A percentile compares a stretch with the other conserved stretches of the same genome.
Evolutionary conservation across 768 basidiomycete genomes (phyloP).

Genomic region (Phaeolepiota aurea): DNA sequence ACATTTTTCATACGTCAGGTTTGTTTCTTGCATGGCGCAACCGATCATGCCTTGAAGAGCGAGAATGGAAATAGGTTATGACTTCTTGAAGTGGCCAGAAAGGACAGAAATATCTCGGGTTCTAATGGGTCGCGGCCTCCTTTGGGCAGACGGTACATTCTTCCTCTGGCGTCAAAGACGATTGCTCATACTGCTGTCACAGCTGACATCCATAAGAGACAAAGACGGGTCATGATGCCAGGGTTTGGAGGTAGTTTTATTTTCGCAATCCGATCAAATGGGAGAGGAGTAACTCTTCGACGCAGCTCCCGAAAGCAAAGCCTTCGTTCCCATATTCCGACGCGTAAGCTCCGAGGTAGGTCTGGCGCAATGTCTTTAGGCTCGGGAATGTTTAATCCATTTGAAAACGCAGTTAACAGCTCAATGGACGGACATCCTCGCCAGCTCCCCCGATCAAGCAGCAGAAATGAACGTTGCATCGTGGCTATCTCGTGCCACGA

Average conservation of each 20-base stretch:
- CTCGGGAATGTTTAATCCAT: no score
- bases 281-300: no score
- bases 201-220: conserved; percentile 43
- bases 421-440: conserved; percentile 45
- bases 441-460: conserved; percentile 28
- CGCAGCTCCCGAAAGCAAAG: conserved; percentile 37
- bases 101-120: conserved; percentile 40
- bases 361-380: no score
- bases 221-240: conserved; percentile 45
- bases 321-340: conserved; percentile 41
- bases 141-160: conserved; percentile 43
- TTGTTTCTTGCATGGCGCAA: conserved; percentile 1
- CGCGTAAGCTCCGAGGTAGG: conserved; percentile 32
- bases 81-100: conserved; percentile 43
- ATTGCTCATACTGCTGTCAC: background rate
- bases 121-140: conserved; percentile 41
- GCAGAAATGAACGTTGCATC: conserved; percentile 38
- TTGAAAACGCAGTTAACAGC: conserved; percentile 33
- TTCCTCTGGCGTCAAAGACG: background rate
- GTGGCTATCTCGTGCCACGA: conserved; percentile 41
- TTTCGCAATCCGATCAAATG: no score
- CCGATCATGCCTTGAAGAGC: background rate
- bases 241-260: conserved; percentile 37
- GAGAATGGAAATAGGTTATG: conserved; percentile 29
- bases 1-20: conserved; percentile 46